These are phyloP conservation scores for Ceratobasidium sp. DNA, from an alignment of 1,284 basidiomycete genomes.

Conservation along the genomic window DNA sequence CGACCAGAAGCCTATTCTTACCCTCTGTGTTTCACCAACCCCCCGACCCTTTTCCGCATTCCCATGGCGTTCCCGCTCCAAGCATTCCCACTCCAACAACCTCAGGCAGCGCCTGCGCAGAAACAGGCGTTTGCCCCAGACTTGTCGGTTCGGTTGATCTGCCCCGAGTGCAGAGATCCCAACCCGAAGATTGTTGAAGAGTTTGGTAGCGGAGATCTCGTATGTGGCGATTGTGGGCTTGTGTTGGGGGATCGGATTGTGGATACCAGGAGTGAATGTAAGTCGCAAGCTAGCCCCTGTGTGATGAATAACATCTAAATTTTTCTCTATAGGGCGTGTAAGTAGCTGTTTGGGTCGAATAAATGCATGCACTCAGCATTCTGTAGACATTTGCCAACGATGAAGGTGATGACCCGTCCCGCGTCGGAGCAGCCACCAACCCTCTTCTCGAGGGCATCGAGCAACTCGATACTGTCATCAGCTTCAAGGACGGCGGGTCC, in stretches of 20 bases:
- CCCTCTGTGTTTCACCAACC: background rate
- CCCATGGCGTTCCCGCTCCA: conserved; percentile 44
- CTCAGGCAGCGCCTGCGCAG: conserved; percentile 63
- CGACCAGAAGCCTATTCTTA: background rate
- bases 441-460: conserved; percentile 94
- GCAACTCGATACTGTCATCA: conserved; percentile 93
- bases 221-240: conserved; percentile 95
- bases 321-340: conserved; percentile 66
- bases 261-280: conserved; percentile 96
- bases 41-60: background rate
- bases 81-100: conserved; percentile 70
- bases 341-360: conserved; percentile 56
- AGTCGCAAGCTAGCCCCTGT: conserved; percentile 47
- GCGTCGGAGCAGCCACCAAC: conserved; percentile 96
- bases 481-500: conserved; percentile 92
- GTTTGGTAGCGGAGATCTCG: conserved; percentile 96
- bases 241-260: conserved; percentile 96
- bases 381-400: conserved; percentile 97
- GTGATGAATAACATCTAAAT: conserved; percentile 35
- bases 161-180: conserved; percentile 93
- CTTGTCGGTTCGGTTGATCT: conserved; percentile 89
- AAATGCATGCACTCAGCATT: conserved; percentile 38
- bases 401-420: conserved; percentile 98
- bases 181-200: conserved; percentile 96
- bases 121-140: conserved; percentile 77